phyloP scores from a whole-genome alignment of 225 moss, liverwort and hornwort species.

The Physcomitrellopsis africana region DNA sequence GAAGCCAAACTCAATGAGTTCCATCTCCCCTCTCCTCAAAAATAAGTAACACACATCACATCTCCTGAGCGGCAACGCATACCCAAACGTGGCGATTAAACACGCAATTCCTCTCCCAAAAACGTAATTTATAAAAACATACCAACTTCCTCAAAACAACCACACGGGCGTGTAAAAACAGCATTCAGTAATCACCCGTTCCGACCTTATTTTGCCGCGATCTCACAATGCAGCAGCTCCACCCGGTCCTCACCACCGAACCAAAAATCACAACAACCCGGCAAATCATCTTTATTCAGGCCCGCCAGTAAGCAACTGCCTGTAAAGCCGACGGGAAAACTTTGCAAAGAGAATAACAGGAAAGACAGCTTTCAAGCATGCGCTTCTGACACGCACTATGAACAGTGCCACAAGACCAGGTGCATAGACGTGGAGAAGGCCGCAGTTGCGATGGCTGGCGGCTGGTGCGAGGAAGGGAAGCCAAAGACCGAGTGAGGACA shows the following conservation, averaged over 20 bases:
- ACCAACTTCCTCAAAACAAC: neutral
- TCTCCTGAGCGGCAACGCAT: conserved; percentile 2
- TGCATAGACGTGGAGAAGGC: neutral
- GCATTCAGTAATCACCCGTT: neutral
- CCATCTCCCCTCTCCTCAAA: conserved; percentile 6
- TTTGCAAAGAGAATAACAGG: neutral
- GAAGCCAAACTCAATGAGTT: conserved; percentile 11
- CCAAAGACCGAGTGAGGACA: too few relatives aligned
- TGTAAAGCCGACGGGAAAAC: neutral
- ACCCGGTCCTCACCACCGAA: neutral
- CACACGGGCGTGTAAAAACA: neutral
- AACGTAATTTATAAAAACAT: neutral
- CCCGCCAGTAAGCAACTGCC: neutral
- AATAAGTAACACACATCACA: neutral
- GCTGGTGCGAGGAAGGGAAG: neutral
- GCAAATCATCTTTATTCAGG: neutral
- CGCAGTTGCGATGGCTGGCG: conserved; percentile 12
- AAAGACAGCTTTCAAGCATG: conserved; percentile 11
- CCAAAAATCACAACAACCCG: neutral
- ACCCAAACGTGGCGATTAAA: neutral
- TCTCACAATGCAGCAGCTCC: conserved; percentile 18
- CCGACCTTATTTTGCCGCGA: conserved; percentile 17
- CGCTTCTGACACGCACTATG: conserved; percentile 16
- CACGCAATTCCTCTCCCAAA: conserved; percentile 7
- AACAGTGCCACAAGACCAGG: conserved; percentile 1